Conservation (phyloP, 2,329 filamentous ascomycete genomes). For the Alternaria dauci region DNA sequence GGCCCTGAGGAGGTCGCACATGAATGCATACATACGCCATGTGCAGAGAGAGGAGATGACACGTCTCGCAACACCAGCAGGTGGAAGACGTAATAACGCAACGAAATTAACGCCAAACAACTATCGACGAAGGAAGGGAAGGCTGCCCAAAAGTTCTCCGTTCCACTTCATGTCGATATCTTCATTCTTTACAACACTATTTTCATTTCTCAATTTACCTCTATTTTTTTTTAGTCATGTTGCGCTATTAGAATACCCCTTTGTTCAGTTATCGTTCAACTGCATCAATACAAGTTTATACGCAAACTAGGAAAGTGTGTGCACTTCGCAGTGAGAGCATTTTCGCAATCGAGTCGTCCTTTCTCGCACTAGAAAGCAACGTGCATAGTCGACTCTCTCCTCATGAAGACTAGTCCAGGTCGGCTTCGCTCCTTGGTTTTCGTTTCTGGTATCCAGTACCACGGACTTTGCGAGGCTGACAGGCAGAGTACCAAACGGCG, state of each 20-base stretch:
- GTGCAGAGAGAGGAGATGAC: neutral
- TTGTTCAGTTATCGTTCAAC: neutral
- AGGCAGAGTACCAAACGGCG: neutral
- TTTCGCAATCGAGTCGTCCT: neutral
- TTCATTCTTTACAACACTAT: slow-evolving; percentile 4
- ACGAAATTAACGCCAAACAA: slow-evolving; percentile 20
- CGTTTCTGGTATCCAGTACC: neutral
- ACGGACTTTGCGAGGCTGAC: neutral
- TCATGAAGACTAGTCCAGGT: neutral
- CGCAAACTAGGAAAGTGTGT: neutral
- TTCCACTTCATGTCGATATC: neutral
- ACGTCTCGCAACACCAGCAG: neutral
- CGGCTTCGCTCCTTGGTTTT: neutral
- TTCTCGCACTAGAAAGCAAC: neutral
- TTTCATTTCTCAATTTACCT: neutral
- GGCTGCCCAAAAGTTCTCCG: neutral
- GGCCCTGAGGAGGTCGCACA: neutral
- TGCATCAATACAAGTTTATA: slow-evolving; percentile 2
- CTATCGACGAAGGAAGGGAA: slow-evolving; percentile 3
- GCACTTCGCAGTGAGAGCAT: neutral
- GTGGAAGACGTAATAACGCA: slow-evolving; percentile 3
- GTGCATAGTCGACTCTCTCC: neutral
- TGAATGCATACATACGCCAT: neutral
- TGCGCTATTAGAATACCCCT: slow-evolving; percentile 2
- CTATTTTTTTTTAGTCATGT: neutral